Evolutionary conservation across 768 basidiomycete genomes (phyloP), one percentile per base, ranked within the genome.

Genomic region (Leccinum incarnatum): DNA sequence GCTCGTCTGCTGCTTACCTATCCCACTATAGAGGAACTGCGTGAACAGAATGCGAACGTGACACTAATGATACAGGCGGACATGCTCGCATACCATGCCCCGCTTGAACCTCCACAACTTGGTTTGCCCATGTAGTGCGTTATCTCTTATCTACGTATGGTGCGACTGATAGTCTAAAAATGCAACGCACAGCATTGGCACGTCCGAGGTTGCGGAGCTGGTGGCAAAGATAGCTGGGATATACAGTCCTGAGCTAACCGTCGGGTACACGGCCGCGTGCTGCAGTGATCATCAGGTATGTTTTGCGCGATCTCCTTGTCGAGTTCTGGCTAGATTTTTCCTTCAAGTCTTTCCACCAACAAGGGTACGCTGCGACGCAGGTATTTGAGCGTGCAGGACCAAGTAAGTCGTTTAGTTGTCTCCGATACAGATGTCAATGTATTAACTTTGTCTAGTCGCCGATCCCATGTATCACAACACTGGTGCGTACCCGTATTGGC

Each of bases 401-500:
- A 10, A 84, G 83, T 85, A 65, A 55, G 82, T 49, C 12, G 19
- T 46, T 19, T 8, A 8, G 7, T 14, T 51, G 6, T 40, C 37
- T 2, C 37, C 1, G 36, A n/a, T 1, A 40, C 3, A 9, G 29
- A 52, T n/a, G 27, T 48, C 23, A 48, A 3, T 5, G 3, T 25
- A 7, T 53, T 53, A 0, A 15, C 19, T 53, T 58, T 52, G 37
- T 54, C 37, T 58, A 86, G 93, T 97, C 68, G 85, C 80, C 17
- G 93, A 94, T 71, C 92, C 92, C 10, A 91, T 90, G 87, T 94
- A 93, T 68, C 91, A 93, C 71, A 92, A 91, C 70, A 87, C 86
- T 66, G 86, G 88, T 85, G 60, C 29, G 78, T 66, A 5, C 17
- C 29, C 19, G 49, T 54, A 58, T 53, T 10, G 51, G 58, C 17